Base-by-base conservation (phyloP, 805 yeast species). In the Starmerella asiatica region DNA sequence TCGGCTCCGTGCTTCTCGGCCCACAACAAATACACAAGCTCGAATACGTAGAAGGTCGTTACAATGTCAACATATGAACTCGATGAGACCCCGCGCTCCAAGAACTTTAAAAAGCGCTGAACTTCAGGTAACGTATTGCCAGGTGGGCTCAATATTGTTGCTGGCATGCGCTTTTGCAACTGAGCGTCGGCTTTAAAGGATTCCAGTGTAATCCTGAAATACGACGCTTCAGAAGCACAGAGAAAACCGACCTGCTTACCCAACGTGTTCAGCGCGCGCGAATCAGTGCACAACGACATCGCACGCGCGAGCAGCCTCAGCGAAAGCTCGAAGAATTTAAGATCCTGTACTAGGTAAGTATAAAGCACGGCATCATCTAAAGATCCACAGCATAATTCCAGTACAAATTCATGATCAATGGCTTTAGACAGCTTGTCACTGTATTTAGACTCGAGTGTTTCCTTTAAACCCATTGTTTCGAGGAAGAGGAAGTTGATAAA, bases 161-260 rank as follows among this genome's bases (percentile, higher is more conserved):
- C 38, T 2, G 31, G 28, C 8, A 20, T 15, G 18, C 17, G 26
- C 26, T 11, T 7, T 7, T 11, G 26, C 11, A 23, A 7, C n/a
- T 37, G 30, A 4, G 21, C 31, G 5, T 21, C 9, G 15, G 24
- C 27, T 20, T 12, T 15, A 3, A 40, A 15, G 15, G 37, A 45
- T 3, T 18, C 18, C 8, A 44, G 27, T 18, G 46, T 33, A 30
- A 16, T 27, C 5, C 31, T 38, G 39, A 46, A 46, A 33, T 46
- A 46, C 9, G 34, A 29, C 32, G 47, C 29, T 21, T 46, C 49
- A 16, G 18, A 34, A n/a, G 11, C n/a, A 16, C 33, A 27, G 4
- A 46, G 17, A 15, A 40, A 37, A 12, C 45, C 48, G 11, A 46
- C 8, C 28, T 46, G 49, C 21, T 29, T 24, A 7, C 45, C 49